A percentile compares a stretch with the other conserved stretches of the same genome.
These are phyloP conservation scores for Inga oerstediana DNA, from an alignment of 306 rosid genomes.

Conservation along the genomic window DNA sequence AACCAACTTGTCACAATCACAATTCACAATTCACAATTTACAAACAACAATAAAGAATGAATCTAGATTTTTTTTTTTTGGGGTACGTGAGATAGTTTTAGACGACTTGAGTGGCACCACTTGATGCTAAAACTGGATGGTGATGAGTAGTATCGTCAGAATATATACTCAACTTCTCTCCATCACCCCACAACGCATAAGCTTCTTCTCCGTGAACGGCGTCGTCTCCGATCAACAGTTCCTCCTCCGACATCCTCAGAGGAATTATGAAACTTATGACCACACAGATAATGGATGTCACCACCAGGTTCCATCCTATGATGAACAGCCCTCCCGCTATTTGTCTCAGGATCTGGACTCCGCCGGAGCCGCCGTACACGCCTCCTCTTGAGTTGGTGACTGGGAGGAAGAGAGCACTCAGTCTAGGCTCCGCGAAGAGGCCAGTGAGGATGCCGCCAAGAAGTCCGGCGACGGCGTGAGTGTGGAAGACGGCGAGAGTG, in stretches of 20 bases:
- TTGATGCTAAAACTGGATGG: slow-evolving; percentile 3
- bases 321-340: slow-evolving; percentile 42
- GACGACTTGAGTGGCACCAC: slow-evolving; percentile 41
- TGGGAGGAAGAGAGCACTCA: slow-evolving; percentile 31
- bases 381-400: slow-evolving; percentile 34
- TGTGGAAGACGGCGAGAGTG: slow-evolving; percentile 50
- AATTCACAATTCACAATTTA: too few relatives aligned
- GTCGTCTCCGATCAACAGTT: slow-evolving; percentile 49
- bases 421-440: slow-evolving; percentile 43
- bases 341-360: slow-evolving; percentile 43
- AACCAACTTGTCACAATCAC: neutral
- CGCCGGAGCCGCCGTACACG: slow-evolving; percentile 42
- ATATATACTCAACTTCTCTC: slow-evolving; percentile 38
- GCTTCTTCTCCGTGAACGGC: slow-evolving; percentile 62
- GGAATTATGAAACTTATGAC: slow-evolving; percentile 31
- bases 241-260: slow-evolving; percentile 50
- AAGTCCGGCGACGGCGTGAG: slow-evolving; percentile 49
- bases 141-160: slow-evolving; percentile 11
- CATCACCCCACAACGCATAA: slow-evolving; percentile 58
- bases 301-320: slow-evolving; percentile 42
- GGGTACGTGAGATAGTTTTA: neutral
- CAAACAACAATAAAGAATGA: neutral
- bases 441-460: slow-evolving; percentile 47
- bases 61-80: too few relatives aligned
- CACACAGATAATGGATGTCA: slow-evolving; percentile 39